Evolutionary conservation across 2,329 filamentous ascomycete genomes (phyloP), one percentile per base, ranked within the genome.

Genomic region (Leptographium radiaticola): DNA sequence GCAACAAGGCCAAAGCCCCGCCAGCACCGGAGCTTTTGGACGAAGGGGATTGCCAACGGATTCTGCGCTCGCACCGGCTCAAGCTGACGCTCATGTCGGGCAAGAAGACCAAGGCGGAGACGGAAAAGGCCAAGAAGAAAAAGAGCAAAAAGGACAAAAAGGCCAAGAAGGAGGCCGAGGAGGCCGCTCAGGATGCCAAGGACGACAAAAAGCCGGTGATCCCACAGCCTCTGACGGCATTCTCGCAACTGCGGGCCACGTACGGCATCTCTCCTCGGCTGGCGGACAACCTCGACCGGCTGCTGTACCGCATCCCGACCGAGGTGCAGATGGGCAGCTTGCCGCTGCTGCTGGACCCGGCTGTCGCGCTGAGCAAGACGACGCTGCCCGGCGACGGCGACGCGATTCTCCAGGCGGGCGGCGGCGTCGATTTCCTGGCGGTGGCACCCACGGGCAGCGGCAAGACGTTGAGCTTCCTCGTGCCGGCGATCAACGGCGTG

Each of bases 381-480:
- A 51, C 42, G n/a, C 40, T 39, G 34, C 13, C 30, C 13, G 38
- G 34, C 36, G 31, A 31, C 11, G 34, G 65, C 5, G 68, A 65
- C 3, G 33, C 39, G 34, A 16, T 13, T 15, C 16, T 4, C 34
- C 25, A 38, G 16, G 31, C 63, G 63, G 25, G 67, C 72, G 20
- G 61, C 63, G 67, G 67, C 13, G 72, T 91, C 6, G 84, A 98
- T 71, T 80, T 98, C 42, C 69, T 98, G 58, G 87, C 88, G 0
- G 83, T 97, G 45, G 93, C 93, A 4, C 93, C 93, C 1, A 98
- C 93, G 0, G 93, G 93, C 30, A 97, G 91, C 66, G 93, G 93
- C 46, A 98, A 98, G 74, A 98, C 93, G 0, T 73, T 98, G 58
- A 89, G 89, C 18, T 98, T 96, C 63, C 69, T 97, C 62, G 86